Percentiles rank a stretch among this genome's conserved stretches.
phyloP scores from a whole-genome alignment of 208 protist genomes.

The Trypanosoma grayi region DNA sequence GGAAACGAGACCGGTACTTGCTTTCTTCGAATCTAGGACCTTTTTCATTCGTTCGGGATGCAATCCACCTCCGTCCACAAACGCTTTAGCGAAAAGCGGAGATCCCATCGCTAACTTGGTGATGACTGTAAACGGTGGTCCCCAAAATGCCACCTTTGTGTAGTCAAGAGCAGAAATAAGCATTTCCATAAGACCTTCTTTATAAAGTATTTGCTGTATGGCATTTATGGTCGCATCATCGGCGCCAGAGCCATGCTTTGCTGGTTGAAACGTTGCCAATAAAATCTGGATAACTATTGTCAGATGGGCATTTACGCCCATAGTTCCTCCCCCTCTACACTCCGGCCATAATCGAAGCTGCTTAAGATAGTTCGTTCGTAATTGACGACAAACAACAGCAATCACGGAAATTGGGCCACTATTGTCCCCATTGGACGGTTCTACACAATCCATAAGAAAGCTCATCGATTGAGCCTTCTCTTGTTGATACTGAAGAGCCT shows the following conservation, averaged over 20 bases:
- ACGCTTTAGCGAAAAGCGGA: constrained; percentile 73
- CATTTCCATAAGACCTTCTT: constrained; percentile 78
- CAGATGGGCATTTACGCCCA: constrained; percentile 79
- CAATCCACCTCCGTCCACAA: constrained; percentile 86
- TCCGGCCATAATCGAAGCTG: constrained; percentile 82
- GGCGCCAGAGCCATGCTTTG: constrained; percentile 32
- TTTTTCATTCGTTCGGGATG: constrained; percentile 54
- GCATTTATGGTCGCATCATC: constrained; percentile 61
- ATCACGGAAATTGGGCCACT: constrained; percentile 36
- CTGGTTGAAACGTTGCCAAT: constrained; percentile 47
- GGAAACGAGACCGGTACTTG: constrained; percentile 63
- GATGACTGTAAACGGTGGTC: constrained; percentile 82
- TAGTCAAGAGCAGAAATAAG: constrained; percentile 80
- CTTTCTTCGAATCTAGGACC: constrained; percentile 77
- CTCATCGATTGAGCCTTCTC: constrained; percentile 51
- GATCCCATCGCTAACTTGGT: constrained; percentile 78
- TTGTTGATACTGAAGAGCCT: constrained; percentile 59
- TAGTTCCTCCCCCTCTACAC: constrained; percentile 69
- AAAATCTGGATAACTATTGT: constrained; percentile 82
- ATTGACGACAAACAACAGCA: constrained; percentile 66
- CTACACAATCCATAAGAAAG: constrained; percentile 52
- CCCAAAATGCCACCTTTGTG: constrained; percentile 76
- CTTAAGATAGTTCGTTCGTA: constrained; percentile 70
- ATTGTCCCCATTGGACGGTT: constrained; percentile 39
- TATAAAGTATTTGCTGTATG: constrained; percentile 68